Evolutionary conservation across 2,329 filamentous ascomycete genomes (phyloP), one percentile per base, ranked within the genome.

Genomic region (Fusarium floridanum): DNA sequence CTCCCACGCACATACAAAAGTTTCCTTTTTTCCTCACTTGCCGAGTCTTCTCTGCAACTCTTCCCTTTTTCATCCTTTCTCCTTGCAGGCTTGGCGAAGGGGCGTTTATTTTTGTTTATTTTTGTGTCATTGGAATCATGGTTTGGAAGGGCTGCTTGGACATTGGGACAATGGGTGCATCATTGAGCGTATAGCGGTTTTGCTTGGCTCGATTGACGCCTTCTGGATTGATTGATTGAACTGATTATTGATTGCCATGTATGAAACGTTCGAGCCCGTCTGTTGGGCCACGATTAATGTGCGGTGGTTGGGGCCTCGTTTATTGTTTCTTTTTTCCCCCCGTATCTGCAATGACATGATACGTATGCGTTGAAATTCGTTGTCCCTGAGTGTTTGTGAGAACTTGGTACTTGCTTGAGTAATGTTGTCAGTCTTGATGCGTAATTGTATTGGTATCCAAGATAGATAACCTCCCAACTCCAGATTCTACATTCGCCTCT

Each of bases 61-160:
- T 56, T 59, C 43, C 62, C 45, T 27, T 39, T 61, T 67, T 61
- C 59, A 73, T 70, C 70, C 65, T 70, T 71, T 71, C 56, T 68
- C 70, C 66, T 66, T 72, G 56, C 61, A 48, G 66, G 72, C 73
- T 61, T 57, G 77, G 73, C 74, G 75, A 79, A 73, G 69, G 67
- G 77, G 76, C 66, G 77, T 78, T 77, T 59, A 53, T 53, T 50
- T 3, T 50, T 10, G 24, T 24, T 68, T 66, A 24, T 67, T 56
- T 74, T 68, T 55, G 17, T 36, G 34, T 53, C 16, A 37, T 53
- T 48, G 48, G 34, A 43, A 59, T 24, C 62, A 64, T 67, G 48
- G 59, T 36, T 68, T 56, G 37, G 45, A 48, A 60, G 55, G 43
- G 43, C 37, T 39, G 39, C 41, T 63, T 61, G 53, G 64, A 64